Base-by-base conservation (phyloP, 2,329 filamentous ascomycete species). In the Knufia fluminis region DNA sequence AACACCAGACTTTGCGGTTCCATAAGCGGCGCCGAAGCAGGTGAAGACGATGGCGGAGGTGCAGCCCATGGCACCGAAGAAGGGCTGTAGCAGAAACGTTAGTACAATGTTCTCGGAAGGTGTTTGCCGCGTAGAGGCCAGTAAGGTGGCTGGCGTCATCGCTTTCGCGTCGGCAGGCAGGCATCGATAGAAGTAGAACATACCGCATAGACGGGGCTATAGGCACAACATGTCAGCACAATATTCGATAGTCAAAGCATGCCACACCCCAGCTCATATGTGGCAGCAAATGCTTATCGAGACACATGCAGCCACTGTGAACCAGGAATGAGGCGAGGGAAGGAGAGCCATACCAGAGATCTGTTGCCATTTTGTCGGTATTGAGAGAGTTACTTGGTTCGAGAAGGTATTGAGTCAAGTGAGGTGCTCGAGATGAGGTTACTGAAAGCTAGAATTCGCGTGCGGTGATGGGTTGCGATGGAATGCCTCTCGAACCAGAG, bases 1-100 rank as follows among this genome's bases (percentile, higher is more conserved):
- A 62, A 97, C 92, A 76, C 92, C 92, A 66, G 92, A 94, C 82
- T 98, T 98, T 68, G 92, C 92, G 62, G 92, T 98, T 73, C 92
- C 92, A 75, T 97, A 98, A 61, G 92, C 89, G 66, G 92, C 92
- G 69, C 92, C 89, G 63, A 95, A 83, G 73, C 88, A 94, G 69
- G 89, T 94, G 79, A 95, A 95, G 67, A 95, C 86, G 67, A 95
- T 95, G 71, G 89, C 88, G 60, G 82, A 85, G 64, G 84, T 92
- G 80, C 90, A 96, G 71, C 90, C 90, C 85, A 96, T 92, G 70
- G 88, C 89, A 75, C 90, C 89, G 67, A 96, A 96, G 77, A 96
- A 96, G 73, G 90, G 83, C 80, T 83, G 66, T 59, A 48, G 32
- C 17, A 39, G 35, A 66, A 57, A 65, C 60, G 55, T 61, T 42